Evolutionary conservation across 305 asterid genomes (phyloP).

Genomic region (Plantago lanceolata): DNA sequence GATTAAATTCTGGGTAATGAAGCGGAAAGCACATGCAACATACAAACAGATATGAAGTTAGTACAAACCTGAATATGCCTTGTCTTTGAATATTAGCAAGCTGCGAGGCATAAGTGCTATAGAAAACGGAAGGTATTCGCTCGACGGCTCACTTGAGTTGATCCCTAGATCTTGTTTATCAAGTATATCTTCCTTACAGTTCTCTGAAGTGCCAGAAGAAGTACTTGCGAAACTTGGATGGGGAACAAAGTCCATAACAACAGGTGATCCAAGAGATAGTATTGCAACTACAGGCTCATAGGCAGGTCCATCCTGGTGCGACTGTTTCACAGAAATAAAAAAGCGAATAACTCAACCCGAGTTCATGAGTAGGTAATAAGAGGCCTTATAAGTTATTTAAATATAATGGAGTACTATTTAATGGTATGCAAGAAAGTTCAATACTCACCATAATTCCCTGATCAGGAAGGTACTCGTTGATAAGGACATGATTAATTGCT

Average conservation of each 20-base stretch:
- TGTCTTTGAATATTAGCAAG: slow-evolving; percentile 78
- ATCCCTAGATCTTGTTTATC: slow-evolving; percentile 20
- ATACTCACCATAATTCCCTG: slow-evolving; percentile 86
- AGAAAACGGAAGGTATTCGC: slow-evolving; percentile 53
- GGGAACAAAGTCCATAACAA: slow-evolving; percentile 79
- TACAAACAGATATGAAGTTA: slow-evolving; percentile 14
- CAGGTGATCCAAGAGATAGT: slow-evolving; percentile 81
- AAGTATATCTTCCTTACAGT: slow-evolving; percentile 21
- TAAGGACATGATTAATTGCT: slow-evolving; percentile 80
- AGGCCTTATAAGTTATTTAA: background rate
- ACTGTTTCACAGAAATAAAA: slow-evolving; percentile 36
- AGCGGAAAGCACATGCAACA: background rate
- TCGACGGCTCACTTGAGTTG: slow-evolving; percentile 24
- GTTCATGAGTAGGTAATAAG: too few relatives aligned
- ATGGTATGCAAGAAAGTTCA: slow-evolving; percentile 10
- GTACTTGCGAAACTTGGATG: slow-evolving; percentile 45
- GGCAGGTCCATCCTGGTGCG: slow-evolving; percentile 95
- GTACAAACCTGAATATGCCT: slow-evolving; percentile 62
- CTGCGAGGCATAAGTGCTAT: slow-evolving; percentile 77
- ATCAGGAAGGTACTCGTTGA: slow-evolving; percentile 77
- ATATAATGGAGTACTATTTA: background rate
- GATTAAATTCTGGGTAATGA: slow-evolving; percentile 16
- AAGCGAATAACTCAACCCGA: background rate
- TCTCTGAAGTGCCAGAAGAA: slow-evolving; percentile 26
- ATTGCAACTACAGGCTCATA: slow-evolving; percentile 90